These are phyloP conservation scores for Schizopora paradoxa DNA, from an alignment of 1,284 basidiomycete genomes.

Conservation along the genomic window DNA sequence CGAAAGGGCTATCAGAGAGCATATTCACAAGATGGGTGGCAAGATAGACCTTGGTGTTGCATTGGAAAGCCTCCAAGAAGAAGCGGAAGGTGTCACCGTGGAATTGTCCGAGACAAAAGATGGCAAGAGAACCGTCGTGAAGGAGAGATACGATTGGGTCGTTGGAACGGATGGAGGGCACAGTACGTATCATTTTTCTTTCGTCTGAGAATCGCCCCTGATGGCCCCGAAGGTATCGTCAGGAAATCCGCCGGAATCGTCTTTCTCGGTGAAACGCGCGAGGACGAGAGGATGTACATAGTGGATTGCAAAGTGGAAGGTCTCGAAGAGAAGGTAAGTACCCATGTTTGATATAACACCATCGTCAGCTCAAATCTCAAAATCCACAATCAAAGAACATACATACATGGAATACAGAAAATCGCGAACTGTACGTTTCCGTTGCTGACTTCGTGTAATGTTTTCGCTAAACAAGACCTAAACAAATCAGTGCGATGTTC, in stretches of 20 bases:
- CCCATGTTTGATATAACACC: no score
- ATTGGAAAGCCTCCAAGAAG: conserved; percentile 8
- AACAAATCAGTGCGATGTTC: conserved; percentile 1
- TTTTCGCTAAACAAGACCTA: no score
- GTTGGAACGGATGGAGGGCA: conserved; percentile 36
- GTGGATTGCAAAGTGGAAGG: conserved; percentile 5
- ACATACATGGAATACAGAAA: no score
- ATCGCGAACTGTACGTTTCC: no score
- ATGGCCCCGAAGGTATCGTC: conserved; percentile 12
- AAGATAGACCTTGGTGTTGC: conserved; percentile 12
- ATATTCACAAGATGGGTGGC: conserved; percentile 12
- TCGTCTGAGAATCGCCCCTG: no score
- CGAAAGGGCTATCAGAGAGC: conserved; percentile 12
- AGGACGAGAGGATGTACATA: conserved; percentile 21
- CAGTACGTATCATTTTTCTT: conserved; percentile 22
- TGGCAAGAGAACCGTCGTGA: conserved; percentile 1
- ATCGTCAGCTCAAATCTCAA: no score
- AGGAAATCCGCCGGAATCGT: conserved; percentile 37
- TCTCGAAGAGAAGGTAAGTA: not conserved
- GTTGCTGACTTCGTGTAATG: no score
- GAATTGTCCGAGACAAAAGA: conserved; percentile 1
- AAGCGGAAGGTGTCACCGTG: conserved; percentile 6
- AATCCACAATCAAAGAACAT: no score
- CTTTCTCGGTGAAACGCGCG: conserved; percentile 41
- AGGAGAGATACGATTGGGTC: conserved; percentile 17